Evolutionary conservation across 2,329 filamentous ascomycete genomes (phyloP).

Genomic region (Malbranchea zuffiana): DNA sequence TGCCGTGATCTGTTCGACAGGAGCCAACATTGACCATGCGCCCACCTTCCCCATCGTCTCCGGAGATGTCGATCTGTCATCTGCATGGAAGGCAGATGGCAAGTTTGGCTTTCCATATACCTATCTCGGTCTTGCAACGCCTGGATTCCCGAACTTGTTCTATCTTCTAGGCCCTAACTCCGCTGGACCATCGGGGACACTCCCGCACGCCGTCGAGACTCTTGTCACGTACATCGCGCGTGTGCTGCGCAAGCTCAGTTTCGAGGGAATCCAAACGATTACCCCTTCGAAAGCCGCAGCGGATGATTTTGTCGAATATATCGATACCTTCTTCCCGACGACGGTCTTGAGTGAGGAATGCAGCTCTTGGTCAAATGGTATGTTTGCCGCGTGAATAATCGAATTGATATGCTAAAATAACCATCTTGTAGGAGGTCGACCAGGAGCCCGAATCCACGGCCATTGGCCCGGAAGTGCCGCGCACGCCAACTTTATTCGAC

Average conservation of each 20-base stretch:
- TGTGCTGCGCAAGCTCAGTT: constrained; percentile 54
- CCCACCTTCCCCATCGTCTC: no score
- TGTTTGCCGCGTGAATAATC: no score
- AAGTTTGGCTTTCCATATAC: constrained; percentile 54
- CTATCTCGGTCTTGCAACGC: constrained; percentile 53
- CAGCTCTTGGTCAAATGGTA: constrained; percentile 61
- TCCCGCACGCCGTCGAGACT: constrained; percentile 56
- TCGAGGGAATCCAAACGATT: constrained; percentile 56
- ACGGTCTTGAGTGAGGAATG: constrained; percentile 49
- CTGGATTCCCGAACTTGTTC: constrained; percentile 56
- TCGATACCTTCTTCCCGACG: constrained; percentile 41
- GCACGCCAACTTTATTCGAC: constrained; percentile 49
- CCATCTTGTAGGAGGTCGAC: no score
- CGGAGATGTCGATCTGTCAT: constrained; percentile 49
- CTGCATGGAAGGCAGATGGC: constrained; percentile 50
- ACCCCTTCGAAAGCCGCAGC: constrained; percentile 47
- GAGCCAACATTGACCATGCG: no score
- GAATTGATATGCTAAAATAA: background rate
- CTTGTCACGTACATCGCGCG: constrained; percentile 56
- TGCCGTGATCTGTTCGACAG: no score
- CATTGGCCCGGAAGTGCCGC: constrained; percentile 59
- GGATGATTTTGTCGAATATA: constrained; percentile 43
- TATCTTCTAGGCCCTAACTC: constrained; percentile 53
- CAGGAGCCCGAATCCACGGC: constrained; percentile 54
- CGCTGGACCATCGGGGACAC: constrained; percentile 51